Base-by-base conservation (phyloP, 208 protist species). In the Crithidia acanthocephali region DNA sequence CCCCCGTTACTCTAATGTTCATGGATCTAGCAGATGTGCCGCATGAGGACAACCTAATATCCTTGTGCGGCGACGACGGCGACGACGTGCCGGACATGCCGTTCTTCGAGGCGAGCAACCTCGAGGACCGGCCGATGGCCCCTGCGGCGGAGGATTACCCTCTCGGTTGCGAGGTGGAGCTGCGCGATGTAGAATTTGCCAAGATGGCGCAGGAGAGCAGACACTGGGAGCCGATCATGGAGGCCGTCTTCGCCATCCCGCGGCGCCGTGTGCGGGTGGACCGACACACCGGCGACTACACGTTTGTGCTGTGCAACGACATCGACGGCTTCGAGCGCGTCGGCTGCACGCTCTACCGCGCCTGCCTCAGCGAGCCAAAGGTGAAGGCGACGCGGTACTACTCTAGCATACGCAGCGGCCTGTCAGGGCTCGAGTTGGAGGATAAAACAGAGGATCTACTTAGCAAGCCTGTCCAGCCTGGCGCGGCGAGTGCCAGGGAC, bases 271-370 rank as follows among this genome's bases (percentile, higher is more conserved):
- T 93, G n/a, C 72, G 51, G 18, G 91, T 96, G 11, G 58, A 79
- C 60, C 72, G 91, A 2, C 91, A 96, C 68, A 69, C 71, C 22
- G 91, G 88, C 16, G 91, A 96, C 57, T 96, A 92, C 80, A 93
- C 91, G 6, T 93, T 96, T 74, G 91, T 96, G 30, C 25, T 88
- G 18, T 93, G 83, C 52, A 71, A 70, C 35, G 75, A 84, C 25
- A 79, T 89, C 10, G 67, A 80, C 2, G 90, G 79, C 11, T 90
- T 80, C 37, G 74, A 90, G 57, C 45, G 78, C 35, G 68, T 96
- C 20, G 86, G 91, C 62, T 86, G 78, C 72, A 96, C 91, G 2
- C 81, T 96, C 10, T 93, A 96, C 70, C 86, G 91, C 13, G 91
- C 91, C 33, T 94, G 88, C 53, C 80, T 96, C 40, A 83, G 83